These are phyloP conservation scores for Alternaria sp. DNA, from an alignment of 2,329 filamentous ascomycete genomes.

Conservation along the genomic window DNA sequence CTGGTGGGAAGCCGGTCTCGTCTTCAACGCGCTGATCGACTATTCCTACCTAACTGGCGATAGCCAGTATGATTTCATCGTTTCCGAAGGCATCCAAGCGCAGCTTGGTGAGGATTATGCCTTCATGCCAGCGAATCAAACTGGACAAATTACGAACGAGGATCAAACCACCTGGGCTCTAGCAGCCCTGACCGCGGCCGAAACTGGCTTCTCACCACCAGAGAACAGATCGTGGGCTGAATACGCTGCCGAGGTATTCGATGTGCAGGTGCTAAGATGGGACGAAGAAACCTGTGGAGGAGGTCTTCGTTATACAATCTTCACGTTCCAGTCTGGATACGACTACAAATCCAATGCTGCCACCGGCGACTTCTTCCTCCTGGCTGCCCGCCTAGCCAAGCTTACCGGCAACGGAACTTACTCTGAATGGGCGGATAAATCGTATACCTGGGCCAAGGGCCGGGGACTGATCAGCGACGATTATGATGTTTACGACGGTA, in stretches of 20 bases:
- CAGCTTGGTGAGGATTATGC: conserved; percentile 45
- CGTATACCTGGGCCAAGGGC: conserved; percentile 61
- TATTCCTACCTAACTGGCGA: conserved; percentile 55
- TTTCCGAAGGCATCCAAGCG: conserved; percentile 49
- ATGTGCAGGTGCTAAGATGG: conserved; percentile 72
- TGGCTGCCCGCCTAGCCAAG: conserved; percentile 74
- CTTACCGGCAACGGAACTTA: conserved; percentile 65
- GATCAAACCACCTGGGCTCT: conserved; percentile 76
- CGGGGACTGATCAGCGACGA: conserved; percentile 57
- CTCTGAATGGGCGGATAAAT: conserved; percentile 67
- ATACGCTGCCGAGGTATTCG: conserved; percentile 74
- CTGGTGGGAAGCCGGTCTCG: conserved; percentile 31
- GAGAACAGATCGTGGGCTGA: conserved; percentile 60
- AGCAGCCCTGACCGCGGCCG: conserved; percentile 69
- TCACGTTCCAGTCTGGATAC: conserved; percentile 73
- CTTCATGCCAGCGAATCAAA: conserved; percentile 50
- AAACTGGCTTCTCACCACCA: conserved; percentile 66
- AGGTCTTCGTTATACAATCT: conserved; percentile 77
- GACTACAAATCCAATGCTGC: conserved; percentile 79
- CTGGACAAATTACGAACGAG: conserved; percentile 65
- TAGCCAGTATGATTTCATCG: conserved; percentile 46
- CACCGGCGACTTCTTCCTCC: conserved; percentile 80
- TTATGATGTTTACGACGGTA: conserved; percentile 61
- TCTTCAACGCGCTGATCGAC: conserved; percentile 37
- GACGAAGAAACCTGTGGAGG: conserved; percentile 67